These are phyloP conservation scores for Hexamita inflata DNA, from an alignment of 208 protist species.

Conservation along the genomic window DNA sequence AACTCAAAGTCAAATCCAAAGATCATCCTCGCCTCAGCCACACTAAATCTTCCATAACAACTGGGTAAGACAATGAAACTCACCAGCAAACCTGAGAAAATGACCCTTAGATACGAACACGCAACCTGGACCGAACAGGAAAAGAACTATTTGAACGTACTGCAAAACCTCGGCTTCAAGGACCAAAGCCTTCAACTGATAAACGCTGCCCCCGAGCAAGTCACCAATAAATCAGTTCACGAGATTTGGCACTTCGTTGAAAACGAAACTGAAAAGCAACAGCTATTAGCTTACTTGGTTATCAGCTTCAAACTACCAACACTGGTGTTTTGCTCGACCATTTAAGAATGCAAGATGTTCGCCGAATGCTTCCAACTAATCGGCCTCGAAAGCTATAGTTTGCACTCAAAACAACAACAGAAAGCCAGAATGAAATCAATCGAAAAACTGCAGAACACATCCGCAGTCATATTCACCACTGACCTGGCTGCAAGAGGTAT, in stretches of 20 bases:
- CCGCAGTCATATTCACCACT: background rate
- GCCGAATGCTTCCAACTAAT: background rate
- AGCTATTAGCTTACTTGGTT: background rate
- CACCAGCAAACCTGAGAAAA: background rate
- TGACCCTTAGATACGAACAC: background rate
- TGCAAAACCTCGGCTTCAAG: slow-evolving; percentile 12
- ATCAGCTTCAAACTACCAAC: background rate
- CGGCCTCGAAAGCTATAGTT: background rate
- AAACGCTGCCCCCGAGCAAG: background rate
- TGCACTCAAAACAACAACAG: background rate
- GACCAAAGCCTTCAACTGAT: background rate
- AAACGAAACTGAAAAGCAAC: background rate
- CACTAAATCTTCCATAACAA: background rate
- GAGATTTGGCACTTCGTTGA: slow-evolving; percentile 2
- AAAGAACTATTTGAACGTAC: background rate
- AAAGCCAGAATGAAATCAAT: background rate
- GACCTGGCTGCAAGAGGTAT: slow-evolving; percentile 7
- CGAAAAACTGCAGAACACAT: background rate
- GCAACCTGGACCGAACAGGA: background rate
- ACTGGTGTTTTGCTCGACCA: background rate
- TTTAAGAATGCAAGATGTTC: background rate
- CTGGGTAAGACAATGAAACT: background rate
- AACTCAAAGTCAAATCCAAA: background rate
- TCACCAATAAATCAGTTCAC: background rate
- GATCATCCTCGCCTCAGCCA: background rate